Base-by-base conservation (phyloP, 1,284 basidiomycete genomes). In the Rhizoctonia solani region DNA sequence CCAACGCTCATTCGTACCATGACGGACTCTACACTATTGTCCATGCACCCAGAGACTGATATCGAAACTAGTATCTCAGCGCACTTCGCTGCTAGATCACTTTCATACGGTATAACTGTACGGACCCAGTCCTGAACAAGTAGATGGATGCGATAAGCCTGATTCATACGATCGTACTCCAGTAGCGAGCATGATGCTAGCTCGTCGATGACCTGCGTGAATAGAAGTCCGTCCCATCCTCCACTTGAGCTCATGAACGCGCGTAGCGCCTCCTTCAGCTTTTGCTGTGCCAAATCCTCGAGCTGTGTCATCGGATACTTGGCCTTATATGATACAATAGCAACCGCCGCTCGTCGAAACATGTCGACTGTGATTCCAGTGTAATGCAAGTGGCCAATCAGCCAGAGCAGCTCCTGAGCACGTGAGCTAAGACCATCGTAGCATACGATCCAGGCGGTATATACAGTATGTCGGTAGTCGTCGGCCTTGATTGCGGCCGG, bases 131-230 rank as follows among this genome's bases (percentile, higher is more conserved):
- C 21, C 8, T 53, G 39, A 4, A 46, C 32, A 4, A 63, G 39
- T 6, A 19, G 39, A 37, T 63, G 55, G 25, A 63, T 19, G 19
- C 37, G 30, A 14, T 61, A 61, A 1, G 30, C 19, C 4, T 4
- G 6, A 32, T 61, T 61, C 19, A 27, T 32, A 3, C 30, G 46
- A 34, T 61, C 58, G n/a, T 34, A 61, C 1, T 21, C 46, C 4
- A 61, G n/a, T 1, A 61, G 58, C n/a, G 58, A 61, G 19, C 39
- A 50, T 14, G 58, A 34, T 19, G 3, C n/a, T 21, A 61, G 32
- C 16, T 61, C 58, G 27, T 11, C 46, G 27, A 61, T 61, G 2
- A 34, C 44, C 1, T 1, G 4, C 46, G 39, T 23, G 23, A 61
- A 61, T 14, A 1, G 9, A 1, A 16, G 19, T 13, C 16, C 4